Evolutionary conservation across 371 early-diverging fungal genomes (phyloP).

Genomic region (Mortierella sp.): DNA sequence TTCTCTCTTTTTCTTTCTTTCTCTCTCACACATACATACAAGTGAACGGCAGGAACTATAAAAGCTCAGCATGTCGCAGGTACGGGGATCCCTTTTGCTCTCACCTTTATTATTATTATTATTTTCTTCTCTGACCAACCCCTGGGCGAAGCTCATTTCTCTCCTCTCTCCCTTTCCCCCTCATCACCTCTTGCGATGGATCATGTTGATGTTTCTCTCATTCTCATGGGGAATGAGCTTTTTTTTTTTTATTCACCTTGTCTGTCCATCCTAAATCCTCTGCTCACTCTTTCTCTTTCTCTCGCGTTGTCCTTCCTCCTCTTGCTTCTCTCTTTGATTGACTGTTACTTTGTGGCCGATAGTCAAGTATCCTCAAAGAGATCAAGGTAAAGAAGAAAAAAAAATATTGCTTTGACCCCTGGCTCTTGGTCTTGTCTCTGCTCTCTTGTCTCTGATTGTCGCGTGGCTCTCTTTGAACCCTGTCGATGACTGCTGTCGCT

Average conservation of each 20-base stretch:
- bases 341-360: neutral
- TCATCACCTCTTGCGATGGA: too few species aligned
- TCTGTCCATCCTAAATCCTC: too few species aligned
- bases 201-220: too few species aligned
- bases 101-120: neutral
- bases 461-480: too few species aligned
- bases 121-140: neutral
- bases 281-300: too few species aligned
- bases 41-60: neutral
- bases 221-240: too few species aligned
- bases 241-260: neutral
- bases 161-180: neutral
- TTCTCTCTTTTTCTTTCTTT: too few species aligned
- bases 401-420: neutral
- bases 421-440: neutral
- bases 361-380: conserved; percentile 35
- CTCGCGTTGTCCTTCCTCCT: neutral
- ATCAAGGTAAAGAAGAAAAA: conserved; percentile 29
- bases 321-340: neutral
- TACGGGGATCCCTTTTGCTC: neutral
- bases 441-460: neutral
- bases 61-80: neutral
- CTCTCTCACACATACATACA: too few species aligned
- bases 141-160: neutral
- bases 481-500: neutral